Evolutionary conservation across 164 flowering plant genomes (phyloP), one percentile per base, ranked within the genome.

Genomic region (Kingdonia uniflora): DNA sequence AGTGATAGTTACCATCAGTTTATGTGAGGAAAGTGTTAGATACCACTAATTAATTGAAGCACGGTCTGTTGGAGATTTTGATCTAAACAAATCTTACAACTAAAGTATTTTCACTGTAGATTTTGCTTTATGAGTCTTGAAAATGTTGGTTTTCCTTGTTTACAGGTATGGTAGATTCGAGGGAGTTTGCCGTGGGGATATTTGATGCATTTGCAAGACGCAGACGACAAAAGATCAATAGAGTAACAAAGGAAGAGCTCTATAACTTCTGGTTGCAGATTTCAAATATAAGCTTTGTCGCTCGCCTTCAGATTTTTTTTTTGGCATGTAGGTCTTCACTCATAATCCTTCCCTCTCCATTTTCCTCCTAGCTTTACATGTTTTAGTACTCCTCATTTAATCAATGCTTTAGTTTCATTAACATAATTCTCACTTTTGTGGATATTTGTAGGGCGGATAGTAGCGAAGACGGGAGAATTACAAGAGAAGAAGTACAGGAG

Each of bases 281-380:
- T 13, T 38, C 70, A 0, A 76, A 73, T 40, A 59, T 62, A 42
- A 67, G 76, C 61, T 76, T 76, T 45, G 80, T 73, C 52, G 57
- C 76, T 2, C 58, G 80, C 56, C 74, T 76, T 1, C 77, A 71
- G n/a, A n/a, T n/a, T n/a, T n/a, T n/a, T n/a, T n/a, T n/a, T n/a
- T 76, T 52, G 77, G 70, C 54, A 76, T 76, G 80, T 76, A 58
- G 66, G 69, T 24, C n/a, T n/a, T n/a, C n/a, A n/a, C n/a, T n/a
- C n/a, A n/a, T n/a, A n/a, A n/a, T n/a, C n/a, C n/a, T n/a, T n/a
- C n/a, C n/a, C n/a, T n/a, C n/a, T n/a, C n/a, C n/a, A n/a, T n/a
- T n/a, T n/a, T n/a, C n/a, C n/a, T n/a, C n/a, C n/a, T n/a, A n/a
- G n/a, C n/a, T n/a, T n/a, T n/a, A n/a, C n/a, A n/a, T n/a, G n/a